Conservation (phyloP, 306 rosid species). For the Urtica urens region DNA sequence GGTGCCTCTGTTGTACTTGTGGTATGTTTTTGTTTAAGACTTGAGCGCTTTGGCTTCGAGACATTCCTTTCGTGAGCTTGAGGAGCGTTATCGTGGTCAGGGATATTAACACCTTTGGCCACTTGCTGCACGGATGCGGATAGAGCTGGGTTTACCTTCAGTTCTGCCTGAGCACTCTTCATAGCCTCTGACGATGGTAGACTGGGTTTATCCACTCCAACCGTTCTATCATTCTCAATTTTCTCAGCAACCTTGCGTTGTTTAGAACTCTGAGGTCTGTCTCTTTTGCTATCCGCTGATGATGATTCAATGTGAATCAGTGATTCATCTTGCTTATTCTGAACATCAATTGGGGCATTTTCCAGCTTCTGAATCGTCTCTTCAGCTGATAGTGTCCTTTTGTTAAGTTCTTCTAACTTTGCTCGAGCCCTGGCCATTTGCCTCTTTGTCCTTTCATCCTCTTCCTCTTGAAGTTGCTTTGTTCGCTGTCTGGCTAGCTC, state of each 20-base stretch:
- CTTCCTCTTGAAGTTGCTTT: conserved; percentile 77
- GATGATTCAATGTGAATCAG: conserved; percentile 25
- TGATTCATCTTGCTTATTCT: conserved; percentile 39
- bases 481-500: conserved; percentile 73
- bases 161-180: conserved; percentile 27
- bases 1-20: conserved; percentile 17
- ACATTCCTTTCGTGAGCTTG: conserved; percentile 34
- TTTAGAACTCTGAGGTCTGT: conserved; percentile 22
- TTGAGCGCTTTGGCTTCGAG: conserved; percentile 51
- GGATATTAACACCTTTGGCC: conserved; percentile 28
- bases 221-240: conserved; percentile 20
- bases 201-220: conserved; percentile 23
- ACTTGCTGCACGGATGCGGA: conserved; percentile 37
- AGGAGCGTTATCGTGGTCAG: conserved; percentile 18
- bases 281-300: conserved; percentile 17
- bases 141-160: conserved; percentile 21
- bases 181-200: conserved; percentile 26
- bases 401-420: conserved; percentile 68
- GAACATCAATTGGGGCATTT: conserved; percentile 27
- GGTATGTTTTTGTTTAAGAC: conserved; percentile 53
- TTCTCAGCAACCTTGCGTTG: conserved; percentile 22
- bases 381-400: conserved; percentile 35
- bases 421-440: conserved; percentile 72
- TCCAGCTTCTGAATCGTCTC: conserved; percentile 35
- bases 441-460: conserved; percentile 67